Percentiles rank a stretch among this genome's conserved stretches.
Evolutionary conservation across 2,329 filamentous ascomycete species (phyloP).

Genomic region (Cladosporium sphaerospermum): DNA sequence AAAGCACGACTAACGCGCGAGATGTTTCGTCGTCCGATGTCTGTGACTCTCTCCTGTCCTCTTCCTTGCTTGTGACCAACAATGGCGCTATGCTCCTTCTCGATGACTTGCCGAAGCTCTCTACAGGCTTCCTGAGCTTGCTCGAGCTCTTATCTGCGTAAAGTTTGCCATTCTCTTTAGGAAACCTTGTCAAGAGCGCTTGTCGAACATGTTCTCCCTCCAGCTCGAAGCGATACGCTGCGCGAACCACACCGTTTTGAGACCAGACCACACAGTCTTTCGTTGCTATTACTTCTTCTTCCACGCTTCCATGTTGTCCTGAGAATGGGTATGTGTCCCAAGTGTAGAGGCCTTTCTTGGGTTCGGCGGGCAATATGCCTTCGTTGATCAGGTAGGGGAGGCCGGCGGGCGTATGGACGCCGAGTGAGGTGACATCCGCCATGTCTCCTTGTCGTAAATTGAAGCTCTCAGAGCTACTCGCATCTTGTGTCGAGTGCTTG

Average conservation of each 20-base stretch:
- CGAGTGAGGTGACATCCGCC: conserved; percentile 86
- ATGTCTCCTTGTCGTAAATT: conserved; percentile 44
- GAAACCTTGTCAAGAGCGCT: conserved; percentile 79
- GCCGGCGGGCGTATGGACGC: conserved; percentile 80
- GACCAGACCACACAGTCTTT: conserved; percentile 80
- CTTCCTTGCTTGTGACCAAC: neutral
- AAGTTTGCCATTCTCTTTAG: conserved; percentile 28
- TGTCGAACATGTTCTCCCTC: conserved; percentile 85
- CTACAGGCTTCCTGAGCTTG: neutral
- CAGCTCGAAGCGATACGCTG: conserved; percentile 76
- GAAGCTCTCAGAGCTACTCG: too few species aligned
- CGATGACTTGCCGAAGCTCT: conserved; percentile 1
- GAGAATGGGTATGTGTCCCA: conserved; percentile 62
- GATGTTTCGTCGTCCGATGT: neutral
- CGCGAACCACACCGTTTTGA: conserved; percentile 74
- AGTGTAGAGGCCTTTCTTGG: conserved; percentile 59
- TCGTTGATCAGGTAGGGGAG: conserved; percentile 79
- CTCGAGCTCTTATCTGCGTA: neutral
- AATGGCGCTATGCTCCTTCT: conserved; percentile 4
- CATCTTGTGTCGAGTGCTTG: too few species aligned
- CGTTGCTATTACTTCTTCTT: conserved; percentile 78
- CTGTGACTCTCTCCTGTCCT: neutral
- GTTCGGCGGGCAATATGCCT: conserved; percentile 63
- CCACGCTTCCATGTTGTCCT: conserved; percentile 36
- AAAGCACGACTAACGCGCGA: conserved; percentile 75